These are phyloP conservation scores for Bryoglossum gracile DNA, from an alignment of 495 filamentous ascomycete species.

Conservation along the genomic window DNA sequence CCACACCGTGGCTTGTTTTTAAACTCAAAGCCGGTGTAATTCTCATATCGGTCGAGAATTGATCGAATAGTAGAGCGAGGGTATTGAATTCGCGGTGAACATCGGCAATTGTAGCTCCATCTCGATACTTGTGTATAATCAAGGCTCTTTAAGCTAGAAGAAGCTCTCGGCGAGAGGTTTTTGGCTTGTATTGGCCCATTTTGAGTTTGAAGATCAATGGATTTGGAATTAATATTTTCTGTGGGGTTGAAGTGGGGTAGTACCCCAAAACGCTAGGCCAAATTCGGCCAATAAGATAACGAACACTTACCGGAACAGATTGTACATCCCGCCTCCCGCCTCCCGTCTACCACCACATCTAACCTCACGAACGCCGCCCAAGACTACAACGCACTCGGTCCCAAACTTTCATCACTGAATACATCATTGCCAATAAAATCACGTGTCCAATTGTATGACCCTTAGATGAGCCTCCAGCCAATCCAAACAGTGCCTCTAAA, in stretches of 20 bases:
- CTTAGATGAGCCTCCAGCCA: no score
- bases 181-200: neutral
- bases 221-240: no score
- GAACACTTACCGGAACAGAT: neutral
- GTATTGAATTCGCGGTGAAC: neutral
- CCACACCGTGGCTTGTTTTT: neutral
- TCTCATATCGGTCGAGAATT: neutral
- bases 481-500: no score
- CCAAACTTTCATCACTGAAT: no score
- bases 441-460: no score
- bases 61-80: neutral
- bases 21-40: neutral
- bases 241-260: no score
- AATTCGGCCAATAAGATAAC: neutral
- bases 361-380: no score
- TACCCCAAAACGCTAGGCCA: neutral
- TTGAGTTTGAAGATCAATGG: neutral
- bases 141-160: neutral
- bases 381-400: no score
- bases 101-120: neutral
- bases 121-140: neutral
- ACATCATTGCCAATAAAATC: no score
- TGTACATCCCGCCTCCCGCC: no score
- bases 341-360: slow-evolving; percentile 41
- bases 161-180: neutral